phyloP scores from a whole-genome alignment of 768 basidiomycete genomes.

The Botryobasidium botryosum region DNA sequence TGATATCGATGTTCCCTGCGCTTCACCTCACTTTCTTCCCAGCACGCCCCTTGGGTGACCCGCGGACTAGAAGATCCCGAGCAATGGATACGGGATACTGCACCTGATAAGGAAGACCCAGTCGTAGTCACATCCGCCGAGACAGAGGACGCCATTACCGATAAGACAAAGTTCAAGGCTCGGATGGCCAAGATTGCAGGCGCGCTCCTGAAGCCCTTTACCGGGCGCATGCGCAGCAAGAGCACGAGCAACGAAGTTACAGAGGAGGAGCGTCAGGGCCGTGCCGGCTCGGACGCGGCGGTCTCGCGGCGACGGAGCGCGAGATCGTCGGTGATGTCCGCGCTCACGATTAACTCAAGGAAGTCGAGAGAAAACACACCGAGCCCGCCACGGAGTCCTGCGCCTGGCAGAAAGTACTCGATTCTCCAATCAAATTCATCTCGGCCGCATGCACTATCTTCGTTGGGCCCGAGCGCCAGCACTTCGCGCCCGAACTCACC shows the following conservation, averaged over 20 bases:
- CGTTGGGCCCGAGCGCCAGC: too few relatives aligned
- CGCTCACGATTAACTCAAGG: background rate
- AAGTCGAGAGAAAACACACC: background rate
- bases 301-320: background rate
- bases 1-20: constrained; percentile 17
- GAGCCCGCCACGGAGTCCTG: background rate
- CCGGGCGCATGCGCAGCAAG: constrained; percentile 4
- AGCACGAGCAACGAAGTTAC: constrained; percentile 8
- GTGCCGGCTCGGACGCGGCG: background rate
- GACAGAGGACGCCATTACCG: constrained; percentile 41
- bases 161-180: constrained; percentile 18
- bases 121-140: constrained; percentile 61
- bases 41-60: constrained; percentile 41
- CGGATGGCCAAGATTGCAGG: constrained; percentile 16
- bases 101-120: constrained; percentile 30
- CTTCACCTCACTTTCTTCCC: constrained; percentile 14
- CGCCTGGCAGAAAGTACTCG: too few relatives aligned
- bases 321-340: background rate
- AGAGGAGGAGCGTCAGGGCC: background rate
- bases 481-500: too few relatives aligned
- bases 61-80: constrained; percentile 47
- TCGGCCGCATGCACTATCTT: too few relatives aligned
- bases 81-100: constrained; percentile 53
- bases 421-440: too few relatives aligned
- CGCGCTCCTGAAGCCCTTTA: constrained; percentile 5